Evolutionary conservation across 441 rosid species (phyloP), one percentile per base, ranked within the genome.

Genomic region (Erodium texanum): DNA sequence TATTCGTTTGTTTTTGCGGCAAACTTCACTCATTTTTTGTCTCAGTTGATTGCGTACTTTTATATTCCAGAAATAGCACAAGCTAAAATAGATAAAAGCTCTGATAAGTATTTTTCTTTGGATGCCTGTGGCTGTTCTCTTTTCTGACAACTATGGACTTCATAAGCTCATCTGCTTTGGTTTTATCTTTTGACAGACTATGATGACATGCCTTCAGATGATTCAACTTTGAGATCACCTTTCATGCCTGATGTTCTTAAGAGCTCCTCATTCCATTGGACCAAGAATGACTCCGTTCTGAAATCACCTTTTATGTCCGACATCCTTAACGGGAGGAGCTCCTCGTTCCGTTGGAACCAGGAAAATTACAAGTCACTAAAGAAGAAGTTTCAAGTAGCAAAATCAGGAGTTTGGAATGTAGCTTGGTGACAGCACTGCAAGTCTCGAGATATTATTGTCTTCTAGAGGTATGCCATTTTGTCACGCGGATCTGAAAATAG

Each of bases 361-460:
- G 77, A 68, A 70, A 83, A 93, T 78, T 87, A 88, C 52, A 84
- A 76, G 73, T 85, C 93, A 68, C 77, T 91, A 68, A 91, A 81
- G 82, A 87, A 87, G 83, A 88, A 80, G 80, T 77, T 94, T 74
- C 96, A 94, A 75, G 95, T 80, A 69, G 96, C 97, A 66, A 89
- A 92, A 50, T 81, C 92, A 16, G 97, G 86, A 52, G 81, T 89
- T 54, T 82, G 93, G 81, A 87, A 81, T 69, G 78, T 78, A 62
- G 82, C 82, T 62, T 84, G 95, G 86, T 87, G 76, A 84, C 71
- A 66, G 58, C 62, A 54, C 34, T 24, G 48, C 61, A 63, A 36
- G 58, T 34, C 38, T 0, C 38, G 7, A 34, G 16, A 23, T 6
- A 0, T 5, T 70, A 16, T 7, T 61, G 63, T 54, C 29, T 36